Conservation (phyloP, 306 rosid genomes). For the Abrus pulchellus region DNA sequence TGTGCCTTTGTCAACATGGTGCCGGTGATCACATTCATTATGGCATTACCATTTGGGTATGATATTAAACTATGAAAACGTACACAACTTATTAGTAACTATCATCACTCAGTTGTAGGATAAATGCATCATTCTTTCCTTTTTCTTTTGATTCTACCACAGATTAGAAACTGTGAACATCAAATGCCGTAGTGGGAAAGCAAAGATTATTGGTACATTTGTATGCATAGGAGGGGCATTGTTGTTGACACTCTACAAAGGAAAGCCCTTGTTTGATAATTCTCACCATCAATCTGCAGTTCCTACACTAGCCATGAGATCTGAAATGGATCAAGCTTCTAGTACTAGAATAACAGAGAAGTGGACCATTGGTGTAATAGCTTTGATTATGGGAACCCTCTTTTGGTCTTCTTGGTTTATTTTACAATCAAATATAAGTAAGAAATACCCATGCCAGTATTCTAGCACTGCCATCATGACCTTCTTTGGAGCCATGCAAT, state of each 20-base stretch:
- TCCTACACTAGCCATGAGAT: conserved; percentile 49
- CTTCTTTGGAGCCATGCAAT: conserved; percentile 89
- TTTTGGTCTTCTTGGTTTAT: conserved; percentile 92
- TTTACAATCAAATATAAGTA: conserved; percentile 74
- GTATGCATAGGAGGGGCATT: conserved; percentile 80
- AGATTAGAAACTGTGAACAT: conserved; percentile 81
- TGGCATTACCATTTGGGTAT: conserved; percentile 92
- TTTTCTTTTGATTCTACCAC: conserved; percentile 27
- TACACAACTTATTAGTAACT: background rate
- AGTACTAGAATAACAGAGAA: conserved; percentile 49
- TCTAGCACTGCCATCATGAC: conserved; percentile 94
- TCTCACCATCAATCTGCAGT: conserved; percentile 42
- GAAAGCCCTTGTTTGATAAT: conserved; percentile 60
- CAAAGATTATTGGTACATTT: conserved; percentile 76
- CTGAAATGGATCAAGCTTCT: conserved; percentile 43
- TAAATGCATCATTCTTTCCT: conserved; percentile 7
- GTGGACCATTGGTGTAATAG: conserved; percentile 80
- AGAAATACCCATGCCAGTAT: conserved; percentile 82
- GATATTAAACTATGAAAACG: conserved; percentile 43
- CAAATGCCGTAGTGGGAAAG: conserved; percentile 76
- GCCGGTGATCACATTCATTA: conserved; percentile 76
- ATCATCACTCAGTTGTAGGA: conserved; percentile 1
- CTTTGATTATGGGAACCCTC: conserved; percentile 73
- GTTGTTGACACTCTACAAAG: conserved; percentile 73
- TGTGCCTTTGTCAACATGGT: conserved; percentile 87